Percentiles rank a stretch among this genome's conserved stretches.
Conservation (phyloP, 192 early-diverging fungal genomes). For the Coemansia sp. region DNA sequence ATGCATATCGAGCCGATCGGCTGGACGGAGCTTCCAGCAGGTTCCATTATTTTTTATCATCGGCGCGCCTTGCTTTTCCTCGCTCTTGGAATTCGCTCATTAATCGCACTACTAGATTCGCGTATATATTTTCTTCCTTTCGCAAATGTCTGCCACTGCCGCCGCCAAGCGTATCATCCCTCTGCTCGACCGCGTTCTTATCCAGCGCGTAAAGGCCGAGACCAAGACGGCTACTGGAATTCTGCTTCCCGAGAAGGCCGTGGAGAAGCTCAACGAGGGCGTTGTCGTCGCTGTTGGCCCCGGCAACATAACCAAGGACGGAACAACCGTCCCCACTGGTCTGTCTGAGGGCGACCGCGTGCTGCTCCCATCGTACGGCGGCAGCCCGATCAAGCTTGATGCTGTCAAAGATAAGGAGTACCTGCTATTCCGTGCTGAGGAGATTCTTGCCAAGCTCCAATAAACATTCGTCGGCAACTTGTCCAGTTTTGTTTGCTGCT, state of each 20-base stretch:
- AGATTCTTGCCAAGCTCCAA: constrained; percentile 93
- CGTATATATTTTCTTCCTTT: too few species aligned
- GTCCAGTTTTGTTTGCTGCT: background rate
- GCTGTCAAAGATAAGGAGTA: constrained; percentile 77
- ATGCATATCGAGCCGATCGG: constrained; percentile 13
- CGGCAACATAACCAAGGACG: constrained; percentile 86
- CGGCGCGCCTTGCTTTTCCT: background rate
- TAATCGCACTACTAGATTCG: background rate
- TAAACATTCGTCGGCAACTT: constrained; percentile 2
- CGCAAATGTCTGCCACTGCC: constrained; percentile 13
- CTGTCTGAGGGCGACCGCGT: constrained; percentile 94
- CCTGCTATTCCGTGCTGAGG: constrained; percentile 89
- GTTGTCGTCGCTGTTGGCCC: constrained; percentile 93
- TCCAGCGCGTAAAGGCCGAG: constrained; percentile 95
- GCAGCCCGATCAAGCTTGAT: constrained; percentile 89
- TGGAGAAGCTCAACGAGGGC: constrained; percentile 96
- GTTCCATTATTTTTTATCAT: constrained; percentile 4
- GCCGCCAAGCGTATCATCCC: constrained; percentile 88
- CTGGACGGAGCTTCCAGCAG: background rate
- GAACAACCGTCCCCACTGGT: constrained; percentile 76
- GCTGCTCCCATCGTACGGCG: constrained; percentile 95
- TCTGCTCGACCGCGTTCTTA: constrained; percentile 96
- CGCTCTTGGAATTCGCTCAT: background rate
- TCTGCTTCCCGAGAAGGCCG: constrained; percentile 98
- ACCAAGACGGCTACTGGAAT: constrained; percentile 92